Base-by-base conservation (phyloP, 2,329 filamentous ascomycete genomes). In the Calonectria naviculata region DNA sequence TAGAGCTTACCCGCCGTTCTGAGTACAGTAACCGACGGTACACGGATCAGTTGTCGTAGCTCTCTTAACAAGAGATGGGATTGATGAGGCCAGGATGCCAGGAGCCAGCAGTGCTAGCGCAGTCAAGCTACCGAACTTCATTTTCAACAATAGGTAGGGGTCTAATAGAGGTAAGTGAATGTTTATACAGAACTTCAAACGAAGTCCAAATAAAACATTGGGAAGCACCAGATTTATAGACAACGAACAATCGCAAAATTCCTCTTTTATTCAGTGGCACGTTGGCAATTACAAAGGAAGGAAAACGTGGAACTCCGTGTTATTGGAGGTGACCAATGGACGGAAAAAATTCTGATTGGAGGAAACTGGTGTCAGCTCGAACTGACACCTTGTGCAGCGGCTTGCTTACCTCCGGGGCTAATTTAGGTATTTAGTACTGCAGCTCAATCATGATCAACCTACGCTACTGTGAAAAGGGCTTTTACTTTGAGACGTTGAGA, bases 271-370 rank as follows among this genome's bases (percentile, higher is more conserved):
- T n/a, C n/a, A 36, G 52, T 38, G n/a, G 52, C 29, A 56, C 15
- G n/a, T 54, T 54, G 19, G 29, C 6, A 56, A 9, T 21, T 9
- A 44, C 41, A 44, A 6, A 44, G 21, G 19, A 15, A 13, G 29
- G 21, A 56, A 21, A 5, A 38, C 10, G n/a, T 56, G 13, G 38
- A 56, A 36, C 6, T 56, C 52, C 52, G 52, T 56, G 10, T 38
- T 21, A 31, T 5, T 56, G 17, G 52, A 10, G 52, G 31, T 36
- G 29, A n/a, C 12, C 29, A 36, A 36, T 9, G 5, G 49, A 38
- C 31, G 52, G 52, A 56, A 31, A 56, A 56, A 56, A 56, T 38
- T 56, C 9, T 56, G 52, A 56, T 56, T 56, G 52, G 52, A 38
- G 52, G 52, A 56, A 56, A 38, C 13, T 38, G 31, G n/a, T 38